Evolutionary conservation across 2,329 filamentous ascomycete genomes (phyloP).

Genomic region (Lachnellula arida): DNA sequence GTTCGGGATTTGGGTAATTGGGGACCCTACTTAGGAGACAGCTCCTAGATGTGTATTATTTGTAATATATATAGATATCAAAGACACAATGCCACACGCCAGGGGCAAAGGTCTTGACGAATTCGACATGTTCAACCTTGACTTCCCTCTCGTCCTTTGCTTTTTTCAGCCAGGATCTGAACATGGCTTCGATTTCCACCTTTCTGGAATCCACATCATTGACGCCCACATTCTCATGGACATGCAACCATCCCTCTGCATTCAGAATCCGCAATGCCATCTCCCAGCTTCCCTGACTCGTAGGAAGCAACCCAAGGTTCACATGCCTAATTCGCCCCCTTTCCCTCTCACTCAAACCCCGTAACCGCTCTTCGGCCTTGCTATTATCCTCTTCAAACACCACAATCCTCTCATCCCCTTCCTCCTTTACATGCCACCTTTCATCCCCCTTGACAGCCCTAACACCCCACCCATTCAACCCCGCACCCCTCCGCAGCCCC

Average conservation of each 20-base stretch:
- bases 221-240: conserved; percentile 62
- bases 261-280: conserved; percentile 44
- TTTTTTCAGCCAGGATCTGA: conserved; percentile 14
- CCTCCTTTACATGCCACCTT: conserved; percentile 32
- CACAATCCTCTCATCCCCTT: conserved; percentile 49
- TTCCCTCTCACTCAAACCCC: conserved; percentile 31
- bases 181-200: conserved; percentile 21
- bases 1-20: background rate
- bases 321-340: conserved; percentile 43
- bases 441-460: conserved; percentile 43
- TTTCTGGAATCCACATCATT: conserved; percentile 42
- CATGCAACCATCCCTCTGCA: conserved; percentile 52
- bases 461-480: conserved; percentile 61
- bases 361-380: conserved; percentile 31
- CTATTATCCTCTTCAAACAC: conserved; percentile 68
- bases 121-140: conserved; percentile 52
- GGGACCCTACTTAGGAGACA: background rate
- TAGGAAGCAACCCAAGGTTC: conserved; percentile 60
- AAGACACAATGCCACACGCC: conserved; percentile 68
- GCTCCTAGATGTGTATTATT: background rate
- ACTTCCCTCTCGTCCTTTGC: conserved; percentile 19
- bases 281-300: conserved; percentile 50
- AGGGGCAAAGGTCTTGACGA: conserved; percentile 66
- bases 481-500: conserved; percentile 70
- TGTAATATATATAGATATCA: conserved; percentile 43